Evolutionary conservation across 192 early-diverging fungal genomes (phyloP).

Genomic region (Coemansia guatemalensis): DNA sequence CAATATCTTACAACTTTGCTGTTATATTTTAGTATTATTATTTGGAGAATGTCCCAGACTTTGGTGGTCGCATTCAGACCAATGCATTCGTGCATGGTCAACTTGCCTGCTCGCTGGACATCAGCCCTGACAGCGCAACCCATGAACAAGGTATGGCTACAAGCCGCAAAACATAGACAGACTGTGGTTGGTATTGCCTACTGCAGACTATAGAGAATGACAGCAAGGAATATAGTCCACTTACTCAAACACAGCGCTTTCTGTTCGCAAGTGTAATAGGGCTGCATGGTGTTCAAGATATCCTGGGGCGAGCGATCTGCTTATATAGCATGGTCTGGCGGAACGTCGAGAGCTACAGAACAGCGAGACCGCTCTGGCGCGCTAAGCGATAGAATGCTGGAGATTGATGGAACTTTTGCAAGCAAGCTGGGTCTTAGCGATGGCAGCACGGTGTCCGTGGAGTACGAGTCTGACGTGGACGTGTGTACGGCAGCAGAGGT

Average conservation of each 20-base stretch:
- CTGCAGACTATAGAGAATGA: too few species aligned
- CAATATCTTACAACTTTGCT: background rate
- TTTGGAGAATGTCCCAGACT: slow-evolving; percentile 57
- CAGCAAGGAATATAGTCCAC: too few species aligned
- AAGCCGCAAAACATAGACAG: background rate
- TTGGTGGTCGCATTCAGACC: slow-evolving; percentile 65
- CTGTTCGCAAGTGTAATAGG: slow-evolving; percentile 7
- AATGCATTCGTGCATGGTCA: slow-evolving; percentile 68
- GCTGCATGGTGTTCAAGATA: slow-evolving; percentile 41
- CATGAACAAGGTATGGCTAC: slow-evolving; percentile 57
- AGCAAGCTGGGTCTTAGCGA: slow-evolving; percentile 62
- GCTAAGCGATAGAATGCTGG: slow-evolving; percentile 43
- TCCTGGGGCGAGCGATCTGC: slow-evolving; percentile 21
- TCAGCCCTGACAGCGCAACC: slow-evolving; percentile 64
- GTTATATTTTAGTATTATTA: slow-evolving; percentile 5
- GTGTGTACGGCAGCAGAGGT: slow-evolving; percentile 64
- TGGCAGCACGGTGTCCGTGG: slow-evolving; percentile 61
- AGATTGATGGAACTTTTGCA: slow-evolving; percentile 73
- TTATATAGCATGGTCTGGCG: slow-evolving; percentile 47
- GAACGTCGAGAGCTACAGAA: slow-evolving; percentile 15
- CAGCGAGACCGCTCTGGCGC: slow-evolving; percentile 20
- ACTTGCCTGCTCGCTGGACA: slow-evolving; percentile 72
- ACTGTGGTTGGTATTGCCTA: too few species aligned
- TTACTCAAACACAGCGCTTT: too few species aligned
- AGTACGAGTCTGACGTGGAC: slow-evolving; percentile 58